Conservation (phyloP, 2,329 filamentous ascomycete species). For the Diaporthe sp. region DNA sequence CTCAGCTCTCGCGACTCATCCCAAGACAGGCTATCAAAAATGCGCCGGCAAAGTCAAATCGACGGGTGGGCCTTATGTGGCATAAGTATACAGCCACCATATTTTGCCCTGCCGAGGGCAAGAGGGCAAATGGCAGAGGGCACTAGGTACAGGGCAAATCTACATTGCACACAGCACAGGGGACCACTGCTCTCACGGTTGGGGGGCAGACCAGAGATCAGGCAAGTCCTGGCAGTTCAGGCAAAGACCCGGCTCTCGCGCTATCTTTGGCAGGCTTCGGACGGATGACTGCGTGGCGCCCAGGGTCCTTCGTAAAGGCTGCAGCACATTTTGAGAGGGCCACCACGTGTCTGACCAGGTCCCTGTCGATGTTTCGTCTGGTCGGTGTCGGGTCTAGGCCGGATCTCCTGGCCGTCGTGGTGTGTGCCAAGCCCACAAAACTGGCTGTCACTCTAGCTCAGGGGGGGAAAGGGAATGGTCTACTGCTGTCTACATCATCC, state of each 20-base stretch:
- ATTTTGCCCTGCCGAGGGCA: not conserved
- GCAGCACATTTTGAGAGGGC: conserved; percentile 19
- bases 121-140: not conserved
- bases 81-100: not conserved
- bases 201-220: not conserved
- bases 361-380: conserved; percentile 30
- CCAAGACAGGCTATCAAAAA: not conserved
- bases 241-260: conserved; percentile 15
- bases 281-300: conserved; percentile 32
- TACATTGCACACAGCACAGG: not conserved
- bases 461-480: not conserved
- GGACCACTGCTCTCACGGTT: not conserved
- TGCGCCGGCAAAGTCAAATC: conserved; percentile 24
- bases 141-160: not conserved
- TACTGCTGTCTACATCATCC: conserved; percentile 14
- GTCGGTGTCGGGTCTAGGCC: conserved; percentile 26
- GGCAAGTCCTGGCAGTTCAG: not conserved
- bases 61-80: not conserved
- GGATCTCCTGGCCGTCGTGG: conserved; percentile 15
- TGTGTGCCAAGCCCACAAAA: conserved; percentile 27
- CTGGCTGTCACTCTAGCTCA: conserved; percentile 10
- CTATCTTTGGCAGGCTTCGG: conserved; percentile 33
- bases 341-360: conserved; percentile 36
- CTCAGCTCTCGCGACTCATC: conserved; percentile 3
- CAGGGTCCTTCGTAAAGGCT: conserved; percentile 27